Base-by-base conservation (phyloP, 75 land plant species). In the Chamaecyparis obtusa region DNA sequence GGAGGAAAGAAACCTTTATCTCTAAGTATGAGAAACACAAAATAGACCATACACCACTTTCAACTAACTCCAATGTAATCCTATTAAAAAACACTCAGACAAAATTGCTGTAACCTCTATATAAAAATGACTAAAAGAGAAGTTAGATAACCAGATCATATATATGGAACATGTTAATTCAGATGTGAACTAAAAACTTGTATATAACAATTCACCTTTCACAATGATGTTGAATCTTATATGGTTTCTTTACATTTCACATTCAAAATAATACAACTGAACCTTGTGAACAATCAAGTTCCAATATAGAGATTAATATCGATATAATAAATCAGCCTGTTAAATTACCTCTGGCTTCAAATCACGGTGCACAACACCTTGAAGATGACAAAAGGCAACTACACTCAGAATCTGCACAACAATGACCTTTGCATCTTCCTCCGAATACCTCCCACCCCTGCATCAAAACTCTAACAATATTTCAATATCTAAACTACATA, bases 331-430 rank as follows among this genome's bases (percentile, higher is more conserved):
- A 64, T 64, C 69, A 64, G 0, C 69, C 69, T 64, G 30, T 8
- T 64, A 64, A 64, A 78, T 39, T 78, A 95, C 97, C 97, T 96
- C 96, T 67, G 96, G 97, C 86, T 96, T 96, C 39, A 96, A 87
- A 89, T 96, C 96, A 75, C 97, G 95, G 79, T 96, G 97, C 41
- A 96, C 97, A 86, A 96, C 96, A 76, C 97, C 95, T 85, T 96
- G 97, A 74, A 96, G 94, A 85, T 96, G 97, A 82, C 95, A 96
- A 88, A 96, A 96, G 19, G 96, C 91, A 81, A 93, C 95, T 84
- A 94, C 93, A 87, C 90, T 95, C 56, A 96, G 87, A 79, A 96
- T 96, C 81, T 96, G 97, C 32, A 86, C 75, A 79, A 94, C 88
- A 24, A 96, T 94, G 71, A 86, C 83, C 77, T 96, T 96, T 39